Evolutionary conservation across 352 stramenopile species (phyloP), one percentile per base, ranked within the genome.

Genomic region (Paralagenidium karlingii): DNA sequence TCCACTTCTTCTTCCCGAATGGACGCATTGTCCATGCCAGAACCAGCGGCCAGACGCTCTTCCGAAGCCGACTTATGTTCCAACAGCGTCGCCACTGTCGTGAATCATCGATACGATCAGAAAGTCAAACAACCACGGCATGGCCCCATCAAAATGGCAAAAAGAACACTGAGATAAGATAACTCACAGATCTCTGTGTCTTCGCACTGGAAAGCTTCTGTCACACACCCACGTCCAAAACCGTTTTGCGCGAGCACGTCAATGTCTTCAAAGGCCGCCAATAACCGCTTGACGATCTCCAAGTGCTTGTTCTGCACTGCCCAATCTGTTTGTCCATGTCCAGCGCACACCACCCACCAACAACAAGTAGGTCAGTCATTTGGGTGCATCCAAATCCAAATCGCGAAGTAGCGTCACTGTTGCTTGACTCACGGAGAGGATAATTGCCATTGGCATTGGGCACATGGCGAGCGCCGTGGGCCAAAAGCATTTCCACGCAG

Each of bases 241-340:
- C 47, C 57, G 38, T 93, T 93, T 39, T 81, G 77, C 11, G 71
- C 59, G 37, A 93, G 60, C 29, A 93, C 77, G 33, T 93, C 77
- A 32, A 90, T 67, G 46, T 88, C 69, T 3, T 55, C 22, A 8
- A 88, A 62, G 7, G 59, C 54, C 5, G 78, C 56, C 13, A 93
- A 54, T 22, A 93, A 39, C 12, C 79, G 21, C 55, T 86, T 88
- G 19, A 90, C 71, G 6, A 83, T 63, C 36, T 63, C 61, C n/a
- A 85, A 48, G 49, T 90, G 79, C 16, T 76, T 82, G 53, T 93
- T 93, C 51, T 90, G 79, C 38, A 93, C 74, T 1, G 79, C 74
- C 79, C 79, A 93, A 41, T 93, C 78, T 55, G 43, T n/a, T 38
- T 7, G 11, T 11, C 29, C 8, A 13, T 16, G 19, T 29, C n/a